Base-by-base conservation (phyloP, 176 grass and related monocot species). In the Oryza officinalis region DNA sequence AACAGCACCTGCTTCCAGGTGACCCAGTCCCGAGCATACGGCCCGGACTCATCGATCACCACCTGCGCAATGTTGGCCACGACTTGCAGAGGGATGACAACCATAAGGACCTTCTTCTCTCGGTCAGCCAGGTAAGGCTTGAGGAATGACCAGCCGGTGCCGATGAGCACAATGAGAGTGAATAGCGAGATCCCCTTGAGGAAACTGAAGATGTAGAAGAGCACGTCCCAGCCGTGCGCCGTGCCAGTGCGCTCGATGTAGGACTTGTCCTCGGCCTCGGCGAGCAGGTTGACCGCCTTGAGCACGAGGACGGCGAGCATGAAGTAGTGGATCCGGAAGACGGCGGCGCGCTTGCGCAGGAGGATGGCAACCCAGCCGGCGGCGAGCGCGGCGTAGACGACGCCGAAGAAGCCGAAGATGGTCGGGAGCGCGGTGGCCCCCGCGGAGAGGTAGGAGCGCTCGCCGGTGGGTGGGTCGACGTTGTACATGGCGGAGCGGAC, bases 161-260 rank as follows among this genome's bases (percentile, higher is more conserved):
- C 96, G 47, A 98, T 98, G 67, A 98, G 91, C 71, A 98, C 93
- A 41, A 98, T 98, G 76, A 98, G 92, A 46, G 93, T 98, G 80
- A 98, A 98, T 15, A 98, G 87, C 54, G 96, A 98, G 76, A 98
- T 92, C 75, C 96, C 96, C 82, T 93, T 98, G 69, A 95, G 88
- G 86, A 98, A 98, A 83, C 92, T 95, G 63, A 98, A 98, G 82
- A 98, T 95, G 85, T 95, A 98, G 72, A 98, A 97, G 61, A 97
- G 90, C 7, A 97, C 95, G 40, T 97, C 95, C 95, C 95, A 97
- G 37, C 95, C 95, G 74, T 97, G 95, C 7, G 95, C 95, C 0
- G 86, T 94, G 74, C 95, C 95, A 13, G 95, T 97, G 81, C 90
- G 92, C 77, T 92, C 95, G 84, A 97, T 93, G 90, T 65, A 93